These are phyloP conservation scores for Viola odorata DNA, from an alignment of 345 rosid genomes.

Conservation along the genomic window DNA sequence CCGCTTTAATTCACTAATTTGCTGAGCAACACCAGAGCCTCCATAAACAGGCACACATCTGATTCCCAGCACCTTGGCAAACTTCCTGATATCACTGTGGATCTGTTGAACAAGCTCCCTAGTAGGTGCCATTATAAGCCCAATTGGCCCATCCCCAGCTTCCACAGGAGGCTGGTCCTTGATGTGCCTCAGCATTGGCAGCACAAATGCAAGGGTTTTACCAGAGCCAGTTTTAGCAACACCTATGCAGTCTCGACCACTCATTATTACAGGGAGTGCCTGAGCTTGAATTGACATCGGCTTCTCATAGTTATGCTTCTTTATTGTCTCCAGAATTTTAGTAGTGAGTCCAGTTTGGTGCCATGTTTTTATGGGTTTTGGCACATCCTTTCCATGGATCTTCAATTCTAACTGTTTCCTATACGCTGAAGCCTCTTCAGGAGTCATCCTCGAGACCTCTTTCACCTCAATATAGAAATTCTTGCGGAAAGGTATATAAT, in stretches of 20 bases:
- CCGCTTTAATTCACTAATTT: constrained; percentile 86
- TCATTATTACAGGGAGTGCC: constrained; percentile 89
- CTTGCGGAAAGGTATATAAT: constrained; percentile 72
- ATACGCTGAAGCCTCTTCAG: constrained; percentile 71
- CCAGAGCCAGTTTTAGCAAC: constrained; percentile 97
- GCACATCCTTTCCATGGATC: constrained; percentile 94
- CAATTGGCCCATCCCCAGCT: constrained; percentile 94
- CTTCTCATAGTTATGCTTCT: constrained; percentile 78
- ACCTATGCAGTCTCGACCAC: constrained; percentile 97
- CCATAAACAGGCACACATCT: constrained; percentile 93
- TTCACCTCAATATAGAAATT: constrained; percentile 85
- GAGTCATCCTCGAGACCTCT: constrained; percentile 74
- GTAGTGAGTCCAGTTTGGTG: constrained; percentile 89
- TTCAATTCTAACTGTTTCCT: constrained; percentile 87
- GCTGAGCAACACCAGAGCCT: constrained; percentile 99
- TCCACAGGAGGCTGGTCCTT: constrained; percentile 95
- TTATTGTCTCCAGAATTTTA: constrained; percentile 80
- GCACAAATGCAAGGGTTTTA: constrained; percentile 90
- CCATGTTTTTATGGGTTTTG: constrained; percentile 83
- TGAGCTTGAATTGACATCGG: constrained; percentile 99
- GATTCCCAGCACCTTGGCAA: constrained; percentile 62
- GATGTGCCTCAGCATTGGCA: constrained; percentile 98
- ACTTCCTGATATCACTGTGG: constrained; percentile 86
- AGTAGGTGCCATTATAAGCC: constrained; percentile 97
- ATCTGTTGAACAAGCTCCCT: constrained; percentile 99